Evolutionary conservation across 805 yeast genomes (phyloP).

Genomic region (Clavispora vitiphila): DNA sequence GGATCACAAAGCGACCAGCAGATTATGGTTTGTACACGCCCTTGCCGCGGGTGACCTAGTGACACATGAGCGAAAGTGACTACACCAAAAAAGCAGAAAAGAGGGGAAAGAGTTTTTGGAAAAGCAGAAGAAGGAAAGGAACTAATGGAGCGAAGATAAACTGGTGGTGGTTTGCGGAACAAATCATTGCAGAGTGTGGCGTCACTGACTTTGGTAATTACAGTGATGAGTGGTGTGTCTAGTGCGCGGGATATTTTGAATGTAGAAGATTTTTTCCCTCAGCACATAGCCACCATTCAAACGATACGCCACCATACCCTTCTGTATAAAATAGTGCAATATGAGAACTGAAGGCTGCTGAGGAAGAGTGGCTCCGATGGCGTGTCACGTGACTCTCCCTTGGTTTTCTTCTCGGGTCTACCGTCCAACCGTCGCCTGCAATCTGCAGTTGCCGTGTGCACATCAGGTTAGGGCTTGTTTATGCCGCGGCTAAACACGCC

Average conservation of each 20-base stretch:
- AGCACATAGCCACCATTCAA: background rate
- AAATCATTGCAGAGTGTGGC: too few relatives aligned
- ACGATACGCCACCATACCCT: background rate
- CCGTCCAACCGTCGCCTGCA: too few relatives aligned
- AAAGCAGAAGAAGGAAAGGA: background rate
- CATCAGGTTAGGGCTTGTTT: background rate
- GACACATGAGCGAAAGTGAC: background rate
- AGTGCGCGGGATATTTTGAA: background rate
- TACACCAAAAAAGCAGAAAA: background rate
- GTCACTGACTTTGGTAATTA: too few relatives aligned
- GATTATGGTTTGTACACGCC: background rate
- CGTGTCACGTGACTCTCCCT: too few relatives aligned
- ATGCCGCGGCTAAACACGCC: background rate
- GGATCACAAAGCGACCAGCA: constrained; percentile 1
- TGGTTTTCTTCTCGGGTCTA: too few relatives aligned
- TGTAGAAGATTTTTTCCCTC: background rate
- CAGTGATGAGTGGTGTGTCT: background rate
- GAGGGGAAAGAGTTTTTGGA: background rate
- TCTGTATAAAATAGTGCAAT: too few relatives aligned
- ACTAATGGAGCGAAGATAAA: too few relatives aligned
- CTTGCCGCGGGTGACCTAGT: background rate
- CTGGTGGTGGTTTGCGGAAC: too few relatives aligned
- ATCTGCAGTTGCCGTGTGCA: background rate
- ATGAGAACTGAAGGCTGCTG: too few relatives aligned
- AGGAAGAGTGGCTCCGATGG: too few relatives aligned